These are phyloP conservation scores for Dentipellis fragilis DNA, from an alignment of 768 basidiomycete species.

Conservation along the genomic window DNA sequence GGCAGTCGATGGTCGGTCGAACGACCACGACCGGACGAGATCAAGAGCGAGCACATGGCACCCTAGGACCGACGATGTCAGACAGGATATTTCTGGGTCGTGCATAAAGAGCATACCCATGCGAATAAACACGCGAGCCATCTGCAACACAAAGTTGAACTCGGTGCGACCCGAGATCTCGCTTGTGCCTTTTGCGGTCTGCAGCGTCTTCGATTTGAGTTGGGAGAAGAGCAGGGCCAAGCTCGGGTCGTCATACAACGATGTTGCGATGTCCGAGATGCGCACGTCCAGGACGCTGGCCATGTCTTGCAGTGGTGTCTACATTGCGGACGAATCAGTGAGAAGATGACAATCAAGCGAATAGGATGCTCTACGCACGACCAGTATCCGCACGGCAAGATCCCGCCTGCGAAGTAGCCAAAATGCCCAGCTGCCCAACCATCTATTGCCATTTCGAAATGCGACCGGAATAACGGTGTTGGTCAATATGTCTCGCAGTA, in stretches of 20 bases:
- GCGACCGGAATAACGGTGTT: conserved; percentile 74
- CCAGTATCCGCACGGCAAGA: conserved; percentile 78
- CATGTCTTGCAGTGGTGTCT: conserved; percentile 75
- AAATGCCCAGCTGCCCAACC: conserved; percentile 93
- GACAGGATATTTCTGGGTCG: neutral
- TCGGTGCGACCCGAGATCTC: conserved; percentile 83
- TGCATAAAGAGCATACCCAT: conserved; percentile 58
- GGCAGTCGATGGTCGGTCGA: conserved; percentile 60
- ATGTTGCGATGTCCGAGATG: conserved; percentile 63
- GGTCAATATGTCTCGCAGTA: conserved; percentile 62
- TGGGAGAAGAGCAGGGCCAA: conserved; percentile 86
- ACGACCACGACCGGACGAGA: conserved; percentile 86
- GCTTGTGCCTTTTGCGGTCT: conserved; percentile 87
- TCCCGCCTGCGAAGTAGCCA: conserved; percentile 88
- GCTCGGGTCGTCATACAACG: conserved; percentile 90
- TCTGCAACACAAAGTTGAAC: conserved; percentile 93
- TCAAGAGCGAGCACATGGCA: conserved; percentile 89
- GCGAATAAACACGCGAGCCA: conserved; percentile 84
- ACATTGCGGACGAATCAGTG: neutral
- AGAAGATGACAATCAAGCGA: neutral
- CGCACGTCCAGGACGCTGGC: conserved; percentile 44
- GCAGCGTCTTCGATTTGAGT: conserved; percentile 81
- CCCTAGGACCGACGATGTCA: conserved; percentile 35
- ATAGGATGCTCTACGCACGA: conserved; percentile 30
- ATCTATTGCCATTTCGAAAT: conserved; percentile 81